Conservation (phyloP, 2,329 filamentous ascomycete species). For the Ceratocystis lukuohia region DNA sequence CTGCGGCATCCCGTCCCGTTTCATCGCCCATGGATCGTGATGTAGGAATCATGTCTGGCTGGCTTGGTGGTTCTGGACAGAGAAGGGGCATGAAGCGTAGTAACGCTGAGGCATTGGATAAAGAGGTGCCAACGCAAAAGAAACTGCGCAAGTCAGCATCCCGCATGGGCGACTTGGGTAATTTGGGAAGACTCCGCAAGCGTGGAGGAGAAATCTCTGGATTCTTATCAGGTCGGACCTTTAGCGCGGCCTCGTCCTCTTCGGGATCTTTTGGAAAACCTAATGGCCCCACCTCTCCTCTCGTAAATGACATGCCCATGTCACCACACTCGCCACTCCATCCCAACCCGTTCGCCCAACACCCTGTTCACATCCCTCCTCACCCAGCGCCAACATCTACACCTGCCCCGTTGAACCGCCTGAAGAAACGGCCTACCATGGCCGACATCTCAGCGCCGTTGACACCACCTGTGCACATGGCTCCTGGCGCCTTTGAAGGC, state of each 20-base stretch:
- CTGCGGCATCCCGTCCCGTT: slow-evolving; percentile 18
- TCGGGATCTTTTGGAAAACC: slow-evolving; percentile 21
- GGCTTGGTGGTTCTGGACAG: slow-evolving; percentile 14
- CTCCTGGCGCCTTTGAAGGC: slow-evolving; percentile 16
- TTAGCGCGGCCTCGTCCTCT: slow-evolving; percentile 24
- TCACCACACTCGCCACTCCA: slow-evolving; percentile 18
- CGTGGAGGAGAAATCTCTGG: slow-evolving; percentile 21
- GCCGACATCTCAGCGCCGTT: slow-evolving; percentile 19
- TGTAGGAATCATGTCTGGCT: slow-evolving; percentile 12
- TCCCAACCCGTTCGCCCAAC: slow-evolving; percentile 14
- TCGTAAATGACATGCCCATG: slow-evolving; percentile 3
- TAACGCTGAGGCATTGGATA: slow-evolving; percentile 28
- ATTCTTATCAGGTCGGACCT: slow-evolving; percentile 19
- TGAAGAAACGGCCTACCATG: slow-evolving; percentile 20
- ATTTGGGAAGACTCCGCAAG: slow-evolving; percentile 26
- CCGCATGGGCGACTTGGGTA: slow-evolving; percentile 30
- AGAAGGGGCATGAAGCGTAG: slow-evolving; percentile 40
- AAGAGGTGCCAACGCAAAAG: slow-evolving; percentile 28
- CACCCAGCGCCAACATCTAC: slow-evolving; percentile 5
- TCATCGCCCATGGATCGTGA: slow-evolving; percentile 21
- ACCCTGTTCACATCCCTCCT: slow-evolving; percentile 7
- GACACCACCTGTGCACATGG: slow-evolving; percentile 16
- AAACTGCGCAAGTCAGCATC: slow-evolving; percentile 41
- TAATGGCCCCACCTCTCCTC: slow-evolving; percentile 19
- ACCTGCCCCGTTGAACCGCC: slow-evolving; percentile 13